Conservation (phyloP, 2,329 filamentous ascomycete species). For the Fusarium sp. region DNA sequence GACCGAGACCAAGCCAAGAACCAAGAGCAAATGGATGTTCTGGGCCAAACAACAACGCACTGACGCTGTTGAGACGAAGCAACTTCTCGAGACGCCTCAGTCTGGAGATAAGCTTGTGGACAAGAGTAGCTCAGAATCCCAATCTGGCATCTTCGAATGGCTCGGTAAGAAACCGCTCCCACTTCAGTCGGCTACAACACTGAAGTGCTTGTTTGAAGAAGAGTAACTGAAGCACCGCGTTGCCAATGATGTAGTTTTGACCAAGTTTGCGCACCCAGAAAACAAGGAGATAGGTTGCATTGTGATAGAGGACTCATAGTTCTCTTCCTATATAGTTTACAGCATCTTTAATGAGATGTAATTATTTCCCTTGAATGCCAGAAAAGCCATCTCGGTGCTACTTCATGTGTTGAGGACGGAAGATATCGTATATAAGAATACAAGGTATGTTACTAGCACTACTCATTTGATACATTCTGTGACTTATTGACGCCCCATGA, state of each 20-base stretch:
- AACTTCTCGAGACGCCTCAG: background rate
- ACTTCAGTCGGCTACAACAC: conserved; percentile 1
- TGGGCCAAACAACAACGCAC: conserved; percentile 18
- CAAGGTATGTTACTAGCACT: no score
- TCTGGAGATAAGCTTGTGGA: background rate
- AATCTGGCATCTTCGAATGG: conserved; percentile 9
- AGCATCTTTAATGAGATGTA: conserved; percentile 1
- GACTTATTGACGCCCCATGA: background rate
- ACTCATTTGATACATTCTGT: background rate
- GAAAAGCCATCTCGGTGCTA: background rate
- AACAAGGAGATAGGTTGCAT: background rate
- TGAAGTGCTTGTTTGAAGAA: conserved; percentile 21
- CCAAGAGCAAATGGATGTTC: conserved; percentile 34
- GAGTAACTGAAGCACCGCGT: background rate
- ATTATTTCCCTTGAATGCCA: background rate
- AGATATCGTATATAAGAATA: background rate
- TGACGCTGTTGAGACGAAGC: background rate
- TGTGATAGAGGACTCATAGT: background rate
- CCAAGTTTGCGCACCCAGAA: background rate
- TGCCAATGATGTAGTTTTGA: background rate
- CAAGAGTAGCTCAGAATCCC: background rate
- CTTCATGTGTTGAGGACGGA: no score
- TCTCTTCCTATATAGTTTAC: background rate
- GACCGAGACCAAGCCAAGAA: background rate
- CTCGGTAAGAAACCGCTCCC: background rate